These are phyloP conservation scores for Geotrichum ghanense DNA, from an alignment of 805 yeast genomes.

Conservation along the genomic window DNA sequence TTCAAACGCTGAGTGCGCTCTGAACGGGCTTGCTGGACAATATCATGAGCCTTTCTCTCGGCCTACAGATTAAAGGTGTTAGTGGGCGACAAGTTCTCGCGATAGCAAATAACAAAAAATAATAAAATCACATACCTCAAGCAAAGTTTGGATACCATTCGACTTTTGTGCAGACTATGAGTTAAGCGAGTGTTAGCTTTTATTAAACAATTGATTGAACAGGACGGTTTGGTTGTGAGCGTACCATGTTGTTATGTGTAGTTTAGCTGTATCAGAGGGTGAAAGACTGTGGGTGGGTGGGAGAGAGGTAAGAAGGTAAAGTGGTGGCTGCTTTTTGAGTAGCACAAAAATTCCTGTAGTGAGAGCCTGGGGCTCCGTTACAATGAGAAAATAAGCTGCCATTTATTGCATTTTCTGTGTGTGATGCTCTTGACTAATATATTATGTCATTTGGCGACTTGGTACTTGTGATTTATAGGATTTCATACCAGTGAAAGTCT, in stretches of 20 bases:
- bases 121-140: background rate
- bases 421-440: too few relatives aligned
- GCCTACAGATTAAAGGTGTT: too few relatives aligned
- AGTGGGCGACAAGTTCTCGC: too few relatives aligned
- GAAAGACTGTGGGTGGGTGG: too few relatives aligned
- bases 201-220: background rate
- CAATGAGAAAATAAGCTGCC: too few relatives aligned
- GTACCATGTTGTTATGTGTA: background rate
- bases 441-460: too few relatives aligned
- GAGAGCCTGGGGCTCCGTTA: too few relatives aligned
- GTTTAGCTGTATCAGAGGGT: too few relatives aligned
- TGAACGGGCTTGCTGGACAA: conserved; percentile 85
- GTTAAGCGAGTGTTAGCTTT: background rate
- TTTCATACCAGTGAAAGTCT: too few relatives aligned
- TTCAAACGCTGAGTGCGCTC: conserved; percentile 79
- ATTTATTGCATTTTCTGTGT: too few relatives aligned
- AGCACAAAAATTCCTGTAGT: too few relatives aligned
- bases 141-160: conserved; percentile 1
- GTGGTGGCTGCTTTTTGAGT: conserved; percentile 2
- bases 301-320: background rate
- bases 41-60: conserved; percentile 94
- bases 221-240: background rate
- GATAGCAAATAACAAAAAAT: background rate
- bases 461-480: background rate
- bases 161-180: background rate